phyloP scores from a whole-genome alignment of 2,329 filamentous ascomycete species.

The Blastomyces parvus region DNA sequence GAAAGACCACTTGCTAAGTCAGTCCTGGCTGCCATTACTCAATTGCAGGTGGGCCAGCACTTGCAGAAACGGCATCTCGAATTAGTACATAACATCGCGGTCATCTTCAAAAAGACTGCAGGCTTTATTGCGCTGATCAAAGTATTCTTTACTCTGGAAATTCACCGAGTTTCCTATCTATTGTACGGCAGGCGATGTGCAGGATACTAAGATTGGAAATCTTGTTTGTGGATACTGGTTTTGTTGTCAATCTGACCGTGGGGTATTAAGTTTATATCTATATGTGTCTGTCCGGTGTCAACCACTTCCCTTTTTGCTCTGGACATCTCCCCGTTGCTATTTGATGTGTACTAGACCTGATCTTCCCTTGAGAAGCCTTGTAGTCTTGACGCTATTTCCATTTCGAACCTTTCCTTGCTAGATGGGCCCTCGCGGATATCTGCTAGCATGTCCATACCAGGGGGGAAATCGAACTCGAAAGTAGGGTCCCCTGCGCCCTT shows the following conservation, averaged over 20 bases:
- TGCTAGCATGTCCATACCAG: conserved; percentile 16
- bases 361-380: background rate
- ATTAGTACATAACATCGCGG: background rate
- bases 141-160: background rate
- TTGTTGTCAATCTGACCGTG: background rate
- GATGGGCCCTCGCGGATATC: conserved; percentile 7
- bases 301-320: background rate
- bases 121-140: background rate
- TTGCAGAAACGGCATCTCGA: background rate
- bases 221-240: background rate
- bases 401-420: conserved; percentile 11
- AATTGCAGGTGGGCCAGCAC: background rate
- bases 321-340: background rate
- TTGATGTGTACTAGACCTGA: background rate
- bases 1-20: background rate
- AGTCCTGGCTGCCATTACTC: background rate
- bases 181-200: background rate
- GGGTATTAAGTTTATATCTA: background rate
- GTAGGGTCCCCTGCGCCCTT: conserved; percentile 16
- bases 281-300: background rate
- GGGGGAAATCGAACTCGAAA: conserved; percentile 18
- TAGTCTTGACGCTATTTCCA: conserved; percentile 8
- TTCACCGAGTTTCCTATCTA: background rate
- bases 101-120: background rate
- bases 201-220: background rate